Conservation (phyloP, 2,329 filamentous ascomycete species). For the Fulvia fulva region DNA sequence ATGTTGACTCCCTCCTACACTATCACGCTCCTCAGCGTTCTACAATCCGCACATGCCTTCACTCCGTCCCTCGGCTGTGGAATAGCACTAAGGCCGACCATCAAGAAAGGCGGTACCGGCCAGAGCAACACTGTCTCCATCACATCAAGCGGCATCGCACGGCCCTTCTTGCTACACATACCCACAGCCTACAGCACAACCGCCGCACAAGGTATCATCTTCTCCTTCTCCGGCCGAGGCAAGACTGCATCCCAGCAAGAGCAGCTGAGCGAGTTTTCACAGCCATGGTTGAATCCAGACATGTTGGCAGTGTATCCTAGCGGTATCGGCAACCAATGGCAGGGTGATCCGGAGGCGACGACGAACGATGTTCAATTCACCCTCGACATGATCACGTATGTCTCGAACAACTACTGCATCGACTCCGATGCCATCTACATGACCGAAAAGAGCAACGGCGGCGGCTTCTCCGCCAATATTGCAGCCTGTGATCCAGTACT, state of each 20-base stretch:
- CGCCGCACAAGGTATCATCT: constrained; percentile 40
- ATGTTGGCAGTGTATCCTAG: constrained; percentile 46
- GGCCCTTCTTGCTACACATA: constrained; percentile 39
- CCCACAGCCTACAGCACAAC: constrained; percentile 38
- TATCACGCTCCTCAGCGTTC: not conserved
- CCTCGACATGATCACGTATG: constrained; percentile 38
- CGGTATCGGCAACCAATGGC: constrained; percentile 37
- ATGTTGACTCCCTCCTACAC: not conserved
- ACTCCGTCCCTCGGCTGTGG: constrained; percentile 24
- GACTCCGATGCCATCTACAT: constrained; percentile 42
- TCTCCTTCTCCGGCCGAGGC: constrained; percentile 46
- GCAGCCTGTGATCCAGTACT: constrained; percentile 45
- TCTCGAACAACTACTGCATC: constrained; percentile 43
- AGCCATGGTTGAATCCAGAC: constrained; percentile 42
- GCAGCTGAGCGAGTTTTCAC: constrained; percentile 43
- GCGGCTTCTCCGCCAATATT: constrained; percentile 43
- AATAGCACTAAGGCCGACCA: constrained; percentile 12
- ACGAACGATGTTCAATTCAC: constrained; percentile 44
- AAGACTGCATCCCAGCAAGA: constrained; percentile 38
- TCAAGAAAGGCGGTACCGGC: constrained; percentile 20
- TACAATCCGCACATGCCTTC: constrained; percentile 4
- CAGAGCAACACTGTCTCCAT: constrained; percentile 21
- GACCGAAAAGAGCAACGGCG: constrained; percentile 53
- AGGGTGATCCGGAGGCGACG: constrained; percentile 40
- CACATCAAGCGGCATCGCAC: constrained; percentile 20